phyloP scores from a whole-genome alignment of 352 stramenopile species.

The Globisporangium carolinianum region DNA sequence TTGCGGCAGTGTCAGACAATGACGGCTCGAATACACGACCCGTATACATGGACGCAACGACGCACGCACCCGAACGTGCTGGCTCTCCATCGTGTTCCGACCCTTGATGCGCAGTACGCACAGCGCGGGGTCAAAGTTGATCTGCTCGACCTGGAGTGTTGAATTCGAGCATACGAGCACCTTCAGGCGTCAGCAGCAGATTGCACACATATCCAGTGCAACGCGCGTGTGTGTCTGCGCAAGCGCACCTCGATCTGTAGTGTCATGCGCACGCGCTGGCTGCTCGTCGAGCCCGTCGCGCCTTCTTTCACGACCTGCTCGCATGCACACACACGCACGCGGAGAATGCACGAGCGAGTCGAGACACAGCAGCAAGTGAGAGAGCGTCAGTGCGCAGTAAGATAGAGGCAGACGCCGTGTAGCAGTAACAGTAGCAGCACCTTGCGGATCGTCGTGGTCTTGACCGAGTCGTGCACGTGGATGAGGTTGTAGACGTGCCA shows the following conservation, averaged over 20 bases:
- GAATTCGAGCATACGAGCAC: neutral
- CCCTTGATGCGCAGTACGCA: constrained; percentile 94
- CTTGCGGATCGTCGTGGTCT: constrained; percentile 97
- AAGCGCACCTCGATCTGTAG: constrained; percentile 86
- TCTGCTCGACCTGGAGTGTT: constrained; percentile 81
- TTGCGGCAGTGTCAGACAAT: neutral
- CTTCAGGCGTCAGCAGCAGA: neutral
- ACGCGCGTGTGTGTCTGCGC: neutral
- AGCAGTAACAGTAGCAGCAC: constrained; percentile 26
- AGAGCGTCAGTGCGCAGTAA: neutral
- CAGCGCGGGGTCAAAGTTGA: constrained; percentile 94
- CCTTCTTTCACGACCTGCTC: constrained; percentile 91
- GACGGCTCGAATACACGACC: neutral
- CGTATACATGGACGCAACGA: neutral
- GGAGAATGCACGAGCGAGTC: no score
- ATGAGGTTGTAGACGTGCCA: constrained; percentile 99
- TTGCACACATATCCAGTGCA: no score
- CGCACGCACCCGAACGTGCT: constrained; percentile 86
- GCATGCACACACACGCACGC: neutral
- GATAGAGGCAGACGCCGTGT: neutral
- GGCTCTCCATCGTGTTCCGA: constrained; percentile 91
- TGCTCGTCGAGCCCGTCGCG: constrained; percentile 92
- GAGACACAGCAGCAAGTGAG: no score
- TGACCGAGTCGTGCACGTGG: constrained; percentile 89
- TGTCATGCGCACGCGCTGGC: constrained; percentile 92